phyloP scores from a whole-genome alignment of 2,329 filamentous ascomycete genomes.

The Lachnum nothofagi region DNA sequence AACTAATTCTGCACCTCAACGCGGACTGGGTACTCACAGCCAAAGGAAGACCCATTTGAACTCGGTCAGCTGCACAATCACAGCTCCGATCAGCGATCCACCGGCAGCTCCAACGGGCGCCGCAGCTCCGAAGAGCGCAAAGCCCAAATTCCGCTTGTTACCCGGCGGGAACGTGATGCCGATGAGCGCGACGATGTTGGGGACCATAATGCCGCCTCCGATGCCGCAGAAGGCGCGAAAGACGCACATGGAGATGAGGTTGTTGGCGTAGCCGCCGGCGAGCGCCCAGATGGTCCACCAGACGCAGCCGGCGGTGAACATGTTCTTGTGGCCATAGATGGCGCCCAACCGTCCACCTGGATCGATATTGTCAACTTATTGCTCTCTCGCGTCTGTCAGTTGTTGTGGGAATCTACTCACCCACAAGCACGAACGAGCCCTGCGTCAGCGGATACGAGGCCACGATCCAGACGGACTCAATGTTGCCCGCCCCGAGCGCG shows the following conservation, averaged over 20 bases:
- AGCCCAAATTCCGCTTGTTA: conserved; percentile 37
- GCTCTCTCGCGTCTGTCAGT: too few relatives aligned
- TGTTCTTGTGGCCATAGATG: conserved; percentile 45
- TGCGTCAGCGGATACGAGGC: conserved; percentile 36
- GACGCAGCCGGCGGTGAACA: conserved; percentile 39
- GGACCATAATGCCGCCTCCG: conserved; percentile 45
- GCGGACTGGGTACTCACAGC: too few relatives aligned
- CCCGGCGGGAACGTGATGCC: conserved; percentile 44
- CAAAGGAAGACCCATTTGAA: too few relatives aligned
- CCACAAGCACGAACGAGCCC: conserved; percentile 46
- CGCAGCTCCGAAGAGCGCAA: conserved; percentile 42
- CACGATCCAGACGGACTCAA: not conserved
- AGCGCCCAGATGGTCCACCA: conserved; percentile 33
- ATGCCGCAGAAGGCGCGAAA: conserved; percentile 44
- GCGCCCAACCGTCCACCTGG: conserved; percentile 46
- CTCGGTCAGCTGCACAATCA: conserved; percentile 33
- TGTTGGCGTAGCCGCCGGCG: conserved; percentile 40
- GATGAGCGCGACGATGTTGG: conserved; percentile 47
- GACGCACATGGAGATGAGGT: conserved; percentile 39
- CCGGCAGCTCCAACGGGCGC: conserved; percentile 42
- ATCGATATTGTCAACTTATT: too few relatives aligned
- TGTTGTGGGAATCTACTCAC: too few relatives aligned
- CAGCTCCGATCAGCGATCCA: conserved; percentile 37
- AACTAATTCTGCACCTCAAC: too few relatives aligned
- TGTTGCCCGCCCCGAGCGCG: not conserved